Percentiles rank a stretch among this genome's conserved stretches.
Conservation (phyloP, 2,329 filamentous ascomycete species). For the Hymenotorrendiella dingleyae region DNA sequence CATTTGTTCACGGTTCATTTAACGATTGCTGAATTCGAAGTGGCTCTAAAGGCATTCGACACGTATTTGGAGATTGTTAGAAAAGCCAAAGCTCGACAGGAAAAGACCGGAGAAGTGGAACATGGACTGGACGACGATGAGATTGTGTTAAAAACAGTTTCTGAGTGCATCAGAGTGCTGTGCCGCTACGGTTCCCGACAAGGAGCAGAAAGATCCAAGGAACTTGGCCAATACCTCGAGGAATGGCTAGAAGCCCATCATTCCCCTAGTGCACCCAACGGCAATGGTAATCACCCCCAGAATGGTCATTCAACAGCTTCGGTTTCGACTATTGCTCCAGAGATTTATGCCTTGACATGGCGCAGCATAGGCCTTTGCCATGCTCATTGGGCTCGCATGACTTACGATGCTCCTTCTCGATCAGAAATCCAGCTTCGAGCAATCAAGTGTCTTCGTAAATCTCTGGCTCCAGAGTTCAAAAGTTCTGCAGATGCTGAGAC, state of each 20-base stretch:
- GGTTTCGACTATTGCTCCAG: slow-evolving; percentile 44
- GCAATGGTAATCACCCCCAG: slow-evolving; percentile 10
- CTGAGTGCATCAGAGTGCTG: slow-evolving; percentile 72
- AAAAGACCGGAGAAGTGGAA: slow-evolving; percentile 69
- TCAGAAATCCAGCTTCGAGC: slow-evolving; percentile 72
- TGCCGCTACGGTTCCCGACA: slow-evolving; percentile 73
- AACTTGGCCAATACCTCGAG: slow-evolving; percentile 65
- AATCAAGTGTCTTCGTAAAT: slow-evolving; percentile 67
- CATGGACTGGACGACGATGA: slow-evolving; percentile 72
- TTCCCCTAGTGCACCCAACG: slow-evolving; percentile 14
- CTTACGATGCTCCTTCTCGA: slow-evolving; percentile 66
- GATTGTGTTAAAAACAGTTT: slow-evolving; percentile 69
- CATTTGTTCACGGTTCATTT: slow-evolving; percentile 85
- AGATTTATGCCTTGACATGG: slow-evolving; percentile 65
- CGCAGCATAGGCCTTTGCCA: slow-evolving; percentile 80
- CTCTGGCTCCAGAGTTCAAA: slow-evolving; percentile 61
- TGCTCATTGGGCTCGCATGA: slow-evolving; percentile 80
- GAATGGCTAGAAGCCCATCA: slow-evolving; percentile 63
- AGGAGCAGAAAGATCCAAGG: slow-evolving; percentile 72
- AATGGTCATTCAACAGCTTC: slow-evolving; percentile 11
- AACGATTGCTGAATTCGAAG: slow-evolving; percentile 81
- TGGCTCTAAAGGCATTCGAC: slow-evolving; percentile 85
- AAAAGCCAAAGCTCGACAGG: slow-evolving; percentile 75
- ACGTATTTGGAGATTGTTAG: slow-evolving; percentile 87
- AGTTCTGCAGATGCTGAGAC: slow-evolving; percentile 66